phyloP scores from a whole-genome alignment of 192 early-diverging fungal species.

The Gigaspora rosea region DNA sequence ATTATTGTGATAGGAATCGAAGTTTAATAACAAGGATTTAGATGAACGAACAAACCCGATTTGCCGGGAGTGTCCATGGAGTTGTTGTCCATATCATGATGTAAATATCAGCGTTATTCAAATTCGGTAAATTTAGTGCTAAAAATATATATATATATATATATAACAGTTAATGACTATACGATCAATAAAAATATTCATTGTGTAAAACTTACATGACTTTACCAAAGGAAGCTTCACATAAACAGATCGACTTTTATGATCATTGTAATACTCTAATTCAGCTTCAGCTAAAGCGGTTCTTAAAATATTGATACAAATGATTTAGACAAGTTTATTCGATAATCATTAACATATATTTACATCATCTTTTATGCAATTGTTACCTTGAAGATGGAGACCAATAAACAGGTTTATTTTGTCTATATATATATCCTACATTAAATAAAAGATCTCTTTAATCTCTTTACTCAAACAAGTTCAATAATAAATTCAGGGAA shows the following conservation, averaged over 20 bases:
- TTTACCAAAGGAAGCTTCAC: slow-evolving; percentile 61
- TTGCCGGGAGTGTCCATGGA: slow-evolving; percentile 81
- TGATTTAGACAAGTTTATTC: no score
- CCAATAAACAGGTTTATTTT: slow-evolving; percentile 82
- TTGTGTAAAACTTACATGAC: slow-evolving; percentile 39
- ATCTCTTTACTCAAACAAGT: neutral
- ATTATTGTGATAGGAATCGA: neutral
- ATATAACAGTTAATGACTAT: no score
- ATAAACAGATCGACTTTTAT: slow-evolving; percentile 69
- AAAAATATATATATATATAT: neutral
- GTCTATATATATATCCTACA: slow-evolving; percentile 69
- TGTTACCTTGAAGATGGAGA: slow-evolving; percentile 71
- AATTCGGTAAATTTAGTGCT: slow-evolving; percentile 24
- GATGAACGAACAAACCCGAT: slow-evolving; percentile 39
- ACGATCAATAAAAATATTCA: neutral
- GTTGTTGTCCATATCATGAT: slow-evolving; percentile 80
- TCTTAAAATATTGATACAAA: slow-evolving; percentile 19
- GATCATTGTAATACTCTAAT: slow-evolving; percentile 77
- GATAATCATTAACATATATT: no score
- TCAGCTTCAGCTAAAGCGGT: slow-evolving; percentile 82
- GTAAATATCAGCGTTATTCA: slow-evolving; percentile 35
- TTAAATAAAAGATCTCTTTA: neutral
- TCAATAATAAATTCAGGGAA: neutral
- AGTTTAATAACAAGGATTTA: no score
- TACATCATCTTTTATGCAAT: no score